These are phyloP conservation scores for Raddia guianensis DNA, from an alignment of 176 grass and related monocot species.

Conservation along the genomic window DNA sequence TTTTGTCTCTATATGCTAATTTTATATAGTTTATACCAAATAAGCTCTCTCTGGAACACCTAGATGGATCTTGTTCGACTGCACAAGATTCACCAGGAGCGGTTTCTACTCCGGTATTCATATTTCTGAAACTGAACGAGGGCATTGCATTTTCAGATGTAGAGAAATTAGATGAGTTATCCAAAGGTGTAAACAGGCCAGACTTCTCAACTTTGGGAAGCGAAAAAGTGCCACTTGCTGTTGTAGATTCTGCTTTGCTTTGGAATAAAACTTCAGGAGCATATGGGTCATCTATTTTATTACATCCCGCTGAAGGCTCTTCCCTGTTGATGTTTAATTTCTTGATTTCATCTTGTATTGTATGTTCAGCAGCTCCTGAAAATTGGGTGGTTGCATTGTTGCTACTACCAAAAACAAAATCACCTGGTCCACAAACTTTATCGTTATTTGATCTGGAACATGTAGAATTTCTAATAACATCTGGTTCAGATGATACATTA, in stretches of 20 bases:
- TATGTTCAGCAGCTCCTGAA: constrained; percentile 44
- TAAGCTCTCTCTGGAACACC: constrained; percentile 57
- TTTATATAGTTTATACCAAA: constrained; percentile 59
- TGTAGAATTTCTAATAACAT: constrained; percentile 26
- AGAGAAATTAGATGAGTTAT: constrained; percentile 34
- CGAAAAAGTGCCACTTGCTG: constrained; percentile 29
- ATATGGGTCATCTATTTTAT: constrained; percentile 7
- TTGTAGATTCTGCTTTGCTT: constrained; percentile 33
- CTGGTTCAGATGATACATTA: constrained; percentile 38
- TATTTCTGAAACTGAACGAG: constrained; percentile 46
- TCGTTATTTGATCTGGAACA: constrained; percentile 32
- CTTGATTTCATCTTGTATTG: constrained; percentile 59
- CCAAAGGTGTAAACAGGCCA: constrained; percentile 27
- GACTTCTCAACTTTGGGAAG: constrained; percentile 39
- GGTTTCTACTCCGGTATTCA: constrained; percentile 21
- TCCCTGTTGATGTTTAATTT: constrained; percentile 60
- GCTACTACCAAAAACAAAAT: constrained; percentile 44
- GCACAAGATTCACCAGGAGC: constrained; percentile 35
- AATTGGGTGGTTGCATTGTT: constrained; percentile 23
- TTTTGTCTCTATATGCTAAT: constrained; percentile 61
- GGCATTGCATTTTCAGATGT: constrained; percentile 38
- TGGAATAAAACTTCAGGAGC: constrained; percentile 49
- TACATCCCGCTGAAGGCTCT: constrained; percentile 13
- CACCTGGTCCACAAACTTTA: constrained; percentile 11
- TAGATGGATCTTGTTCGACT: constrained; percentile 41